Percentiles rank a stretch among this genome's conserved stretches.
Conservation (phyloP, 768 basidiomycete genomes). For the Collybia nuda region DNA sequence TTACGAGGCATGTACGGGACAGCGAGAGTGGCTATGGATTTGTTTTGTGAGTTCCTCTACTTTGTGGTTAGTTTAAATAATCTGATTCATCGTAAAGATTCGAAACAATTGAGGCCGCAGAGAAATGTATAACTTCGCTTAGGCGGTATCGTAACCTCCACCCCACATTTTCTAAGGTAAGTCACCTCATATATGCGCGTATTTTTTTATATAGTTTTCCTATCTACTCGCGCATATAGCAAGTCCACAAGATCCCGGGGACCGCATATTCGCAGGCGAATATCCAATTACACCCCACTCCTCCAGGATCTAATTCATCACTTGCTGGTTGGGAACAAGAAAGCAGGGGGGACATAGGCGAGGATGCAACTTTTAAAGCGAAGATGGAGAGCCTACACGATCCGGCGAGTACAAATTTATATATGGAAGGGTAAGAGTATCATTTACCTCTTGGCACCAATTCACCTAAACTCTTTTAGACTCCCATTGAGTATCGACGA, state of each 20-base stretch:
- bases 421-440: slow-evolving; percentile 66
- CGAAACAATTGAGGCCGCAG: slow-evolving; percentile 62
- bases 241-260: slow-evolving; percentile 83
- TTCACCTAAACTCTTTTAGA: slow-evolving; percentile 25
- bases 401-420: slow-evolving; percentile 68
- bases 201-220: slow-evolving; percentile 4
- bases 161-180: slow-evolving; percentile 85
- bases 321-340: slow-evolving; percentile 21
- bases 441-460: not conserved
- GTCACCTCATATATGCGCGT: slow-evolving; percentile 4
- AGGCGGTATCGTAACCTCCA: slow-evolving; percentile 76
- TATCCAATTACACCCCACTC: slow-evolving; percentile 8
- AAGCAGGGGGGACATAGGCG: slow-evolving; percentile 10
- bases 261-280: slow-evolving; percentile 32
- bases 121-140: slow-evolving; percentile 70
- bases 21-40: slow-evolving; percentile 75
- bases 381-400: slow-evolving; percentile 78
- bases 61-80: not conserved
- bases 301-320: slow-evolving; percentile 5
- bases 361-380: slow-evolving; percentile 61
- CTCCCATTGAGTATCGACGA: slow-evolving; percentile 72
- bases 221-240: slow-evolving; percentile 23
- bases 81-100: slow-evolving; percentile 45
- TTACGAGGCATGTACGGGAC: slow-evolving; percentile 80
- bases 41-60: slow-evolving; percentile 56